These are phyloP conservation scores for Sphagnum contortum DNA, from an alignment of 225 moss, liverwort and hornwort genomes.

Conservation along the genomic window DNA sequence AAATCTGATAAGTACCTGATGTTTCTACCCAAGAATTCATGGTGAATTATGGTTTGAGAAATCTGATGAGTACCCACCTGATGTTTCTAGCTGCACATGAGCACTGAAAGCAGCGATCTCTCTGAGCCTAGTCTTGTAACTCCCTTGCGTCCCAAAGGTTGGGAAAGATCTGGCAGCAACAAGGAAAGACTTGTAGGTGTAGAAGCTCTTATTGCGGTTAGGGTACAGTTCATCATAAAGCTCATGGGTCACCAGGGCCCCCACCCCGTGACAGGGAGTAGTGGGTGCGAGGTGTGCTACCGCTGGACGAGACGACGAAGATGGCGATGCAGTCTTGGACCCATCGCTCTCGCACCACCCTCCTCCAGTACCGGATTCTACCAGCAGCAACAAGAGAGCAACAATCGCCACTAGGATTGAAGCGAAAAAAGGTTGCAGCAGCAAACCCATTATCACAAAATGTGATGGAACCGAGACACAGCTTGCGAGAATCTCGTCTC, in stretches of 20 bases:
- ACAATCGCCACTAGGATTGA: no score
- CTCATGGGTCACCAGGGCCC: background rate
- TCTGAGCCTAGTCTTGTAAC: background rate
- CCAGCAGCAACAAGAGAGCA: no score
- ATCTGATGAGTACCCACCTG: background rate
- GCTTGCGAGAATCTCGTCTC: no score
- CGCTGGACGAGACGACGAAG: conserved; percentile 37
- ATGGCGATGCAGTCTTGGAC: conserved; percentile 1
- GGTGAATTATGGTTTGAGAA: no score
- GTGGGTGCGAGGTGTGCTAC: conserved; percentile 20
- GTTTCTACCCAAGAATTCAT: no score
- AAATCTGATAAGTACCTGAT: no score
- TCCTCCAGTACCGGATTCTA: no score
- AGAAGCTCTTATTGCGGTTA: conserved; percentile 4
- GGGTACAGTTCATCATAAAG: conserved; percentile 1
- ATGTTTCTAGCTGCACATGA: conserved; percentile 4
- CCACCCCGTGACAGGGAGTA: conserved; percentile 12
- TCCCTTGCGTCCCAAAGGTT: conserved; percentile 1
- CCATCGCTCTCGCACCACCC: no score
- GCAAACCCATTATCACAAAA: no score
- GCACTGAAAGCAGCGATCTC: conserved; percentile 4
- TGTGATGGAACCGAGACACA: no score
- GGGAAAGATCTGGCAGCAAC: background rate
- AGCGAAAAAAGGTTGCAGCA: no score
- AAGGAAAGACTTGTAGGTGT: conserved; percentile 3